These are phyloP conservation scores for Thalia dealbata DNA, from an alignment of 176 grass and related monocot genomes.

Conservation along the genomic window DNA sequence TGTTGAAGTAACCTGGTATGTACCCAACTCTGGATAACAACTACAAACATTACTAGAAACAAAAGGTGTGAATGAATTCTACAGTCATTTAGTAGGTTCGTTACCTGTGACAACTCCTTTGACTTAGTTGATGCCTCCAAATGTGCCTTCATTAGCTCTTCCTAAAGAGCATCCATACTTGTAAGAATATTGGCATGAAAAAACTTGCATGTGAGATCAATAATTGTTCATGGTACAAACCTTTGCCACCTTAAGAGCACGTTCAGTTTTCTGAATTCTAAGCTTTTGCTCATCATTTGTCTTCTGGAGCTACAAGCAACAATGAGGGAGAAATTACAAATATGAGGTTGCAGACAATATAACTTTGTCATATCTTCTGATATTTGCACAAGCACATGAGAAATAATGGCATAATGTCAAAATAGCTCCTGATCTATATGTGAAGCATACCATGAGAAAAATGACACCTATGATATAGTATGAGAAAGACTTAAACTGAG, in stretches of 20 bases:
- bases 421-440: too few relatives aligned
- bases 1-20: background rate
- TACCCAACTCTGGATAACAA: background rate
- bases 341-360: background rate
- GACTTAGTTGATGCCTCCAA: constrained; percentile 57
- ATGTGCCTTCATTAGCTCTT: constrained; percentile 72
- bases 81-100: constrained; percentile 11
- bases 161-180: constrained; percentile 44
- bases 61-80: background rate
- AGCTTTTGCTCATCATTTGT: constrained; percentile 57
- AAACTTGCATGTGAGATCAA: constrained; percentile 12
- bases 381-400: too few relatives aligned
- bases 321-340: constrained; percentile 19
- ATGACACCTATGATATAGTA: too few relatives aligned
- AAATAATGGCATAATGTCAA: too few relatives aligned
- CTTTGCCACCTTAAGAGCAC: constrained; percentile 75
- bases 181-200: constrained; percentile 10
- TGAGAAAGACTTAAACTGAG: too few relatives aligned
- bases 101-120: constrained; percentile 67
- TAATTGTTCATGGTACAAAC: constrained; percentile 37
- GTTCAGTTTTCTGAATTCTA: constrained; percentile 81
- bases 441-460: too few relatives aligned
- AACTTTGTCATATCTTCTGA: background rate
- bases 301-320: constrained; percentile 64
- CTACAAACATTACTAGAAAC: background rate